Evolutionary conservation across 345 rosid genomes (phyloP).

Genomic region (Reutealis trisperma): DNA sequence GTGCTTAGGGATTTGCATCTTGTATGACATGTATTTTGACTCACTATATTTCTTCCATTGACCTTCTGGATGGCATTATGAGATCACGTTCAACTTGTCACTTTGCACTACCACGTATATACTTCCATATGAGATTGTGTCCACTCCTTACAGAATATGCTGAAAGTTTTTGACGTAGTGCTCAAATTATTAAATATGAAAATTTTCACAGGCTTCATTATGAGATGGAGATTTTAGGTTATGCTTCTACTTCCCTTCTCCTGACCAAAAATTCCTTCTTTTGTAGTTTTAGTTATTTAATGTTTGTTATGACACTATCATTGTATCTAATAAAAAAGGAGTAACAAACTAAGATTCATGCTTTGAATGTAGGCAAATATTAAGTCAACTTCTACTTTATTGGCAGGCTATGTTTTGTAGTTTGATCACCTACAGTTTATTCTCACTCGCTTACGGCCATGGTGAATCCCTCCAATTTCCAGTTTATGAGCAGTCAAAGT

Average conservation of each 20-base stretch:
- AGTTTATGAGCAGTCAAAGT: background rate
- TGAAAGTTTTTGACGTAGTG: background rate
- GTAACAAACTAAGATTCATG: no score
- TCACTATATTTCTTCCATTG: background rate
- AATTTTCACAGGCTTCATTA: background rate
- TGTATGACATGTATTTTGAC: background rate
- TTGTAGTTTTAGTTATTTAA: background rate
- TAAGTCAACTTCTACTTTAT: constrained; percentile 1
- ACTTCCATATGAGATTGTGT: background rate
- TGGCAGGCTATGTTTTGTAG: constrained; percentile 90
- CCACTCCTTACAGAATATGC: background rate
- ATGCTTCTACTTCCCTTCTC: background rate
- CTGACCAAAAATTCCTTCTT: no score
- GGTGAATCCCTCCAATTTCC: constrained; percentile 47
- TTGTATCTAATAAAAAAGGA: background rate
- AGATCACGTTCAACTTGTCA: no score
- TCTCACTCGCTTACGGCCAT: constrained; percentile 68
- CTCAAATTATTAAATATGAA: background rate
- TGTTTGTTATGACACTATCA: background rate
- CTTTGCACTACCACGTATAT: background rate
- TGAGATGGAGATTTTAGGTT: background rate
- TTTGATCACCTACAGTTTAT: constrained; percentile 85
- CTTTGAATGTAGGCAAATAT: background rate
- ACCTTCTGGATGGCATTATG: no score
- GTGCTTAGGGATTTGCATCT: background rate